Evolutionary conservation across 2,329 filamentous ascomycete species (phyloP).

Genomic region (Curvularia eragrostidis): DNA sequence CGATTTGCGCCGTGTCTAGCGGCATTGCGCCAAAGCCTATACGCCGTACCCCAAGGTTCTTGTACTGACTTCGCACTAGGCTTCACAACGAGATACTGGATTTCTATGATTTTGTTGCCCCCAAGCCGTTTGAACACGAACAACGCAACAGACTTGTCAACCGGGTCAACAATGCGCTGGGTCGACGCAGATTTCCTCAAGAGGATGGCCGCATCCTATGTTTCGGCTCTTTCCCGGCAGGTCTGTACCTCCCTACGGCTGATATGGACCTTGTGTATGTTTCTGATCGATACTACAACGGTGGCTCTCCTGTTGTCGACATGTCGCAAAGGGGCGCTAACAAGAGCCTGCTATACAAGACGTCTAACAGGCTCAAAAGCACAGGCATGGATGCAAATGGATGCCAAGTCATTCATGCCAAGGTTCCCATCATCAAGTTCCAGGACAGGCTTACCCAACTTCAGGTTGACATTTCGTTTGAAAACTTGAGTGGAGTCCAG

Average conservation of each 20-base stretch:
- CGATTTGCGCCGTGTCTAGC: not conserved
- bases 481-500: slow-evolving; percentile 81
- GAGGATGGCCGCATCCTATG: slow-evolving; percentile 66
- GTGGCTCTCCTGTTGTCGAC: slow-evolving; percentile 51
- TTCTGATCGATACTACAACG: slow-evolving; percentile 65
- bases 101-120: slow-evolving; percentile 85
- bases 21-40: not conserved
- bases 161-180: slow-evolving; percentile 69
- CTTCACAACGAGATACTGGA: slow-evolving; percentile 89
- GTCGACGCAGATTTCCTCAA: slow-evolving; percentile 26
- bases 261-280: slow-evolving; percentile 95
- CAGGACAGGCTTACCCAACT: slow-evolving; percentile 78
- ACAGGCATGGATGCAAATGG: slow-evolving; percentile 62
- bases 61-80: slow-evolving; percentile 52
- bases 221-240: slow-evolving; percentile 95
- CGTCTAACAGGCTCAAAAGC: slow-evolving; percentile 64
- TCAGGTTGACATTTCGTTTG: slow-evolving; percentile 92
- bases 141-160: slow-evolving; percentile 76
- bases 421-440: slow-evolving; percentile 92
- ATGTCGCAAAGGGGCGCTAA: slow-evolving; percentile 52
- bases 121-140: slow-evolving; percentile 75
- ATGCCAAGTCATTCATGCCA: slow-evolving; percentile 73
- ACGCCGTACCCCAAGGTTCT: too few relatives aligned
- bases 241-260: slow-evolving; percentile 74
- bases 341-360: slow-evolving; percentile 65